Evolutionary conservation across 345 rosid genomes (phyloP).

Genomic region (Eucalyptus curtisii): DNA sequence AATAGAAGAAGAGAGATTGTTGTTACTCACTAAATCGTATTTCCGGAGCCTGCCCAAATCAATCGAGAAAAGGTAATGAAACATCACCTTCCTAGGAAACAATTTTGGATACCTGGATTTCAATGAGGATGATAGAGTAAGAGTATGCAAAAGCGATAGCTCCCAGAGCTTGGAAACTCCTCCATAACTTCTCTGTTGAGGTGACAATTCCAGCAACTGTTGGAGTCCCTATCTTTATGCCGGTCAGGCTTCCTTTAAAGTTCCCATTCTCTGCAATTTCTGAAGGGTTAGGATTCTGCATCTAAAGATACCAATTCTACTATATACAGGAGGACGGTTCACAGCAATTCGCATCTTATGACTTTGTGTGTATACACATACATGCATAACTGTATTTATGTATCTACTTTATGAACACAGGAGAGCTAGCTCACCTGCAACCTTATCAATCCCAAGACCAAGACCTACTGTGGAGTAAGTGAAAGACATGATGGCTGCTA

Average conservation of each 20-base stretch:
- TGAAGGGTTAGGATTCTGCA: neutral
- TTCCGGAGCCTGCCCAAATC: neutral
- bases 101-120: slow-evolving; percentile 44
- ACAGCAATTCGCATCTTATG: neutral
- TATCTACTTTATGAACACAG: neutral
- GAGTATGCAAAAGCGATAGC: slow-evolving; percentile 80
- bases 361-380: neutral
- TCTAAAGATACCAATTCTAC: neutral
- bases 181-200: slow-evolving; percentile 36
- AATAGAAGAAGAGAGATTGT: neutral
- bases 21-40: neutral
- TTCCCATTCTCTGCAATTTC: slow-evolving; percentile 17
- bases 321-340: neutral
- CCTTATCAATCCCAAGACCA: slow-evolving; percentile 64
- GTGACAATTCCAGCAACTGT: slow-evolving; percentile 36
- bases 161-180: slow-evolving; percentile 72
- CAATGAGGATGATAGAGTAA: slow-evolving; percentile 48
- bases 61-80: neutral
- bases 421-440: slow-evolving; percentile 18
- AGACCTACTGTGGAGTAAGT: slow-evolving; percentile 69
- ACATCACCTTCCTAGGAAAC: neutral
- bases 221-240: slow-evolving; percentile 37
- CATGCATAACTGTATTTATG: neutral
- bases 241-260: slow-evolving; percentile 45
- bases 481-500: slow-evolving; percentile 80